Conservation (phyloP, 768 basidiomycete genomes). For the Amanita exitialis region DNA sequence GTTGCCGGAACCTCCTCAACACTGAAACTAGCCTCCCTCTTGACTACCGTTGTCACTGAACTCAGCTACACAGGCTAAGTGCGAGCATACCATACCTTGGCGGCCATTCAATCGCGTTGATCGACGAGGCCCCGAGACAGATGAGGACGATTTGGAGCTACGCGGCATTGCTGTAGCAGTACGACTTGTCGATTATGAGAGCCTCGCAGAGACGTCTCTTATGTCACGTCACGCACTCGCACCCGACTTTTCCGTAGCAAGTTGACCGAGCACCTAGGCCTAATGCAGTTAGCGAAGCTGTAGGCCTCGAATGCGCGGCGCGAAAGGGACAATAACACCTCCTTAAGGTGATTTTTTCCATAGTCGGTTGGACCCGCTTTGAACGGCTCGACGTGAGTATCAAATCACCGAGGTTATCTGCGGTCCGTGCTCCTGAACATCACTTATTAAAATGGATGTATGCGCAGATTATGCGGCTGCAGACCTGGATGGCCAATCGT, state of each 20-base stretch:
- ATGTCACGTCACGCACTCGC: conserved; percentile 4
- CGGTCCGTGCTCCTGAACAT: conserved; percentile 1
- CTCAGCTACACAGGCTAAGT: conserved; percentile 5
- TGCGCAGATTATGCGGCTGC: background rate
- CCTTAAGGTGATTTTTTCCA: background rate
- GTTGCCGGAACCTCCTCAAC: conserved; percentile 4
- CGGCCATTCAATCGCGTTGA: conserved; percentile 23
- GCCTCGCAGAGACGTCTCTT: background rate
- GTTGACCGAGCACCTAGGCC: background rate
- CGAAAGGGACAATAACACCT: background rate
- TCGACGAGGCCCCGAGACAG: conserved; percentile 10
- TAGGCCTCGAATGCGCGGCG: background rate
- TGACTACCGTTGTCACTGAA: background rate
- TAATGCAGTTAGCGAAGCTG: background rate
- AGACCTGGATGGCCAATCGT: background rate
- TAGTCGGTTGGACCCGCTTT: background rate
- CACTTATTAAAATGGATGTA: background rate
- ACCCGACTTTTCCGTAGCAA: background rate
- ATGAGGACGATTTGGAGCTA: conserved; percentile 5
- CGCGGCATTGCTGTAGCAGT: conserved; percentile 12
- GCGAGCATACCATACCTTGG: conserved; percentile 11
- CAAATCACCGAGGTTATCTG: background rate
- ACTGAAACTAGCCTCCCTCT: conserved; percentile 5
- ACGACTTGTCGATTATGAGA: background rate
- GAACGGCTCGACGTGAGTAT: background rate